Conservation (phyloP, 1,139 yeast species). For the Geotrichum candidum region DNA sequence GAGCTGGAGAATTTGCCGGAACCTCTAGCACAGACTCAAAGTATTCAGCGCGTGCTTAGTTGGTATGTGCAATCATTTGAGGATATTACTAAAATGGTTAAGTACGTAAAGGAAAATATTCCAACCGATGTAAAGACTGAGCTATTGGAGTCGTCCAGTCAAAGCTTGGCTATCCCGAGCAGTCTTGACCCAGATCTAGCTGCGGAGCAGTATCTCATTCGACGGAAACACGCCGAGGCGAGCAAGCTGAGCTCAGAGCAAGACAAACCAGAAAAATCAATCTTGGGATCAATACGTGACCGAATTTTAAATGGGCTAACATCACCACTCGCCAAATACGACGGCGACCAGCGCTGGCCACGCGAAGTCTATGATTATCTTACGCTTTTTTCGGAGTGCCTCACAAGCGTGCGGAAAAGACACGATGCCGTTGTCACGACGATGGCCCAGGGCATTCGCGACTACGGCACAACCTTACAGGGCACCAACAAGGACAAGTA, state of each 20-base stretch:
- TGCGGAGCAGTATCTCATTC: constrained; percentile 11
- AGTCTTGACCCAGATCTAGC: constrained; percentile 13
- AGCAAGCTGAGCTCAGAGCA: constrained; percentile 11
- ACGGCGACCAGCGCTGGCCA: constrained; percentile 53
- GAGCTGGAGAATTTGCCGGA: constrained; percentile 77
- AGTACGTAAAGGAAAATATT: constrained; percentile 13
- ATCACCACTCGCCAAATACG: constrained; percentile 47
- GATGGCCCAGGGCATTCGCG: constrained; percentile 87
- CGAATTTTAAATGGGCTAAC: constrained; percentile 41
- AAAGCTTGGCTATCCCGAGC: constrained; percentile 9
- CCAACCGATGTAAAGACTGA: constrained; percentile 10
- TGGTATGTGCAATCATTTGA: constrained; percentile 93
- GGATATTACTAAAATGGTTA: constrained; percentile 53
- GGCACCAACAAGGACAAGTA: neutral
- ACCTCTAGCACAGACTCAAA: constrained; percentile 65
- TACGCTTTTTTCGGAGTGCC: constrained; percentile 55
- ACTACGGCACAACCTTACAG: constrained; percentile 40
- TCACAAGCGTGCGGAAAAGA: constrained; percentile 66
- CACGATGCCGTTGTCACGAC: constrained; percentile 94
- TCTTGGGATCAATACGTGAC: constrained; percentile 18
- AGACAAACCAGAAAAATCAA: constrained; percentile 14
- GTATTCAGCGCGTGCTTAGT: constrained; percentile 67
- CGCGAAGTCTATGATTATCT: constrained; percentile 70
- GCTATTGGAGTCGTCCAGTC: constrained; percentile 14
- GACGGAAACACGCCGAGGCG: constrained; percentile 16